Conservation (phyloP, 345 rosid species). For the Cardiospermum halicacabum region DNA sequence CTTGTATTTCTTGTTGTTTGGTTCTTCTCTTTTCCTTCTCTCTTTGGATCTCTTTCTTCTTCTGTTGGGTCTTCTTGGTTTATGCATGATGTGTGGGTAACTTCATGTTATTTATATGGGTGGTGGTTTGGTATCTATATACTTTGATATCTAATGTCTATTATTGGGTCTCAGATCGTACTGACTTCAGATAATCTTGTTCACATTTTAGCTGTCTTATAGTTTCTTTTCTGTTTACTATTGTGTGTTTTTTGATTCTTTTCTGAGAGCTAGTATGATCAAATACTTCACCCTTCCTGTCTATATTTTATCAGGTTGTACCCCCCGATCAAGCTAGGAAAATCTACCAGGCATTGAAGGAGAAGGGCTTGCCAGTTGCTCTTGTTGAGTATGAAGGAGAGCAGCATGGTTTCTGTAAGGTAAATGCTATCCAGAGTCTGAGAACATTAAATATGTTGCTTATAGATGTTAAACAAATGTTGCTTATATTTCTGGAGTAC, state of each 20-base stretch:
- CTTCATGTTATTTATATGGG: background rate
- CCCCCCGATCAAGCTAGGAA: slow-evolving; percentile 86
- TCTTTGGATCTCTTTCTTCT: background rate
- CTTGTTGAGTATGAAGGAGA: slow-evolving; percentile 95
- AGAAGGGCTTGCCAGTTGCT: slow-evolving; percentile 88
- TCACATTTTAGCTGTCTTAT: background rate
- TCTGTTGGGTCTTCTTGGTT: background rate
- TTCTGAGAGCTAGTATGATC: background rate
- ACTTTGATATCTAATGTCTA: background rate
- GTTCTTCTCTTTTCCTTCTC: background rate
- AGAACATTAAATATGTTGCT: no score
- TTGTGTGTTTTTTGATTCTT: background rate
- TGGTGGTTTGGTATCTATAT: background rate
- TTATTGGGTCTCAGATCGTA: background rate
- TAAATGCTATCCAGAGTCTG: slow-evolving; percentile 27
- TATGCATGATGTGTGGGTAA: background rate
- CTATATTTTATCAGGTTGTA: slow-evolving; percentile 58
- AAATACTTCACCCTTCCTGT: background rate
- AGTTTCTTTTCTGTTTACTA: background rate
- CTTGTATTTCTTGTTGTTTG: background rate
- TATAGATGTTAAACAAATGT: background rate
- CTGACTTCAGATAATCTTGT: background rate
- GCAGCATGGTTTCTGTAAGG: slow-evolving; percentile 97
- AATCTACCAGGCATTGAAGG: slow-evolving; percentile 73
- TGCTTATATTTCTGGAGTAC: background rate